Evolutionary conservation across 805 yeast genomes (phyloP).

Genomic region (Teunomyces pallodes): DNA sequence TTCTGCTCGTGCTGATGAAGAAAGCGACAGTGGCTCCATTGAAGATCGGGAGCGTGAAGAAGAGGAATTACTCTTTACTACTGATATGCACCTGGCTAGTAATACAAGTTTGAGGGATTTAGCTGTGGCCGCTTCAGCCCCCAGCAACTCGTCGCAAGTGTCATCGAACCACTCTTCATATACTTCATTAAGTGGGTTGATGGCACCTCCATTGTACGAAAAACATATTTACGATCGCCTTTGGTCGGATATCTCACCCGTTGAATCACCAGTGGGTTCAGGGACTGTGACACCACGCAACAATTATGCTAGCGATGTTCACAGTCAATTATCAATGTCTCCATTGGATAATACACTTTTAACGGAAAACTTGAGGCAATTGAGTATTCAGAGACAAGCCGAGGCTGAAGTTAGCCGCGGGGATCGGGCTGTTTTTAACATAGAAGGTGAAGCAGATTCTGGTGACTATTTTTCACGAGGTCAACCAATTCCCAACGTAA

Average conservation of each 20-base stretch:
- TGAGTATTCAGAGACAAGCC: conserved; percentile 48
- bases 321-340: conserved; percentile 32
- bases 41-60: neutral
- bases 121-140: conserved; percentile 8
- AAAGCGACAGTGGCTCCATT: conserved; percentile 11
- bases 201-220: conserved; percentile 86
- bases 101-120: conserved; percentile 23
- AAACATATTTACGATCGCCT: conserved; percentile 77
- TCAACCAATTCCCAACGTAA: conserved; percentile 6
- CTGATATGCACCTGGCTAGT: conserved; percentile 18
- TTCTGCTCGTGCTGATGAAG: conserved; percentile 42
- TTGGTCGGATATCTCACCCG: conserved; percentile 63
- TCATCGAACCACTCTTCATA: conserved; percentile 26
- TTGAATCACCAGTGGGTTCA: conserved; percentile 44
- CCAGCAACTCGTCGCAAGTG: neutral
- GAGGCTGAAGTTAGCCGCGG: conserved; percentile 29
- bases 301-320: conserved; percentile 12
- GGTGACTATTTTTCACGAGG: conserved; percentile 36
- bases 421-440: conserved; percentile 33
- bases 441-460: conserved; percentile 25
- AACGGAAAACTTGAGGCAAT: conserved; percentile 50
- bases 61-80: conserved; percentile 32
- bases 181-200: conserved; percentile 39
- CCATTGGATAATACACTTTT: conserved; percentile 41
- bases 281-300: conserved; percentile 40